Percentiles rank a stretch among this genome's conserved stretches.
Evolutionary conservation across 1,139 yeast genomes (phyloP).

Genomic region (Yamadazyma triangularis): DNA sequence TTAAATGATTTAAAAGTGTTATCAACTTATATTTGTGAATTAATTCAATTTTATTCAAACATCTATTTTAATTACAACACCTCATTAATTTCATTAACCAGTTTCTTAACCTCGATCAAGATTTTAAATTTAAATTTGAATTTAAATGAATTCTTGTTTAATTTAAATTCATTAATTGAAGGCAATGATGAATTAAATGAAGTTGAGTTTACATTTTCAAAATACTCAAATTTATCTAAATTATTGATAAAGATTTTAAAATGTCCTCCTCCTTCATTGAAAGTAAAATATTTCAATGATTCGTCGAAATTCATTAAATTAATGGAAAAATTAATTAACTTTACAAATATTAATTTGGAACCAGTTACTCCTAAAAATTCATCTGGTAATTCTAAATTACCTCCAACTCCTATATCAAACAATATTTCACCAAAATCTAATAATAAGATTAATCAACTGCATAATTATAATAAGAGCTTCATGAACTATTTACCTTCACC

Average conservation of each 20-base stretch:
- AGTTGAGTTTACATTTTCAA: constrained; percentile 12
- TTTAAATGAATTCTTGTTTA: constrained; percentile 14
- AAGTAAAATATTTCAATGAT: constrained; percentile 38
- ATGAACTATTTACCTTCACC: constrained; percentile 14
- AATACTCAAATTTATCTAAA: constrained; percentile 13
- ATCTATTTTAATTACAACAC: constrained; percentile 52
- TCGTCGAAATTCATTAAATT: constrained; percentile 31
- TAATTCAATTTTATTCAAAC: constrained; percentile 59
- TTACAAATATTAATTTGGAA: constrained; percentile 24
- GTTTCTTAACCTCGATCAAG: constrained; percentile 28
- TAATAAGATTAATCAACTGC: neutral
- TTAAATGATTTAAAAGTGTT: constrained; percentile 48
- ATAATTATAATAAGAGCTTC: constrained; percentile 1
- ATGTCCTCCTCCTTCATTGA: constrained; percentile 44
- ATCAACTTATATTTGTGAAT: constrained; percentile 59
- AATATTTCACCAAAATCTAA: constrained; percentile 14
- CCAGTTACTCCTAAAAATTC: constrained; percentile 17
- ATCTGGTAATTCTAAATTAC: constrained; percentile 10
- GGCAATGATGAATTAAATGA: constrained; percentile 1
- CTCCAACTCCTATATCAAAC: constrained; percentile 18
- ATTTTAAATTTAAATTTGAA: constrained; percentile 25
- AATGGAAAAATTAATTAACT: constrained; percentile 33
- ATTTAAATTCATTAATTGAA: constrained; percentile 9
- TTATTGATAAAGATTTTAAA: constrained; percentile 36
- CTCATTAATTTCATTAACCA: constrained; percentile 54